A percentile compares a stretch with the other conserved stretches of the same genome.
Conservation (phyloP, 129 eudicot genomes). For the Sambucus nigra region DNA sequence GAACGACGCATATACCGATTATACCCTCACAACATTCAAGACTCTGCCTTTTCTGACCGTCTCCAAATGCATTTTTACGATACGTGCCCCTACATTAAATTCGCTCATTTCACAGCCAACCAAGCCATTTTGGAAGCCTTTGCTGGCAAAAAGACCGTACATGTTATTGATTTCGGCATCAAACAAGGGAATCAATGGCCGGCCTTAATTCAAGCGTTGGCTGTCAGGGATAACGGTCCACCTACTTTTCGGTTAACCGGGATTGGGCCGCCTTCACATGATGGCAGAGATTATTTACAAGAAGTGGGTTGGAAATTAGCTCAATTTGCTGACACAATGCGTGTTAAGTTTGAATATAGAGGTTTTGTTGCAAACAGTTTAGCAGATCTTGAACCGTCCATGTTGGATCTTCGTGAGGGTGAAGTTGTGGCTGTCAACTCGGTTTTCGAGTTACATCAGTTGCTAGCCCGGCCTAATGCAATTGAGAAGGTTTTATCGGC, state of each 20-base stretch:
- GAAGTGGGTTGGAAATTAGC: slow-evolving; percentile 78
- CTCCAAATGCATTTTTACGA: slow-evolving; percentile 79
- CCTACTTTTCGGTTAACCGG: slow-evolving; percentile 71
- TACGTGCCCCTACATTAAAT: slow-evolving; percentile 70
- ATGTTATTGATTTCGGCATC: slow-evolving; percentile 78
- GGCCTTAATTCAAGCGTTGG: slow-evolving; percentile 73
- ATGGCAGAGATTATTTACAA: slow-evolving; percentile 49
- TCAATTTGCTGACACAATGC: slow-evolving; percentile 59
- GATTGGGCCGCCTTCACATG: slow-evolving; percentile 61
- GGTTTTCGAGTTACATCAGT: slow-evolving; percentile 57
- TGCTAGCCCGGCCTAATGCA: slow-evolving; percentile 48
- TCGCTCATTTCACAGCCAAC: slow-evolving; percentile 90
- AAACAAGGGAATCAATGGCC: slow-evolving; percentile 98
- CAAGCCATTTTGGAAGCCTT: slow-evolving; percentile 84
- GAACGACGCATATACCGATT: slow-evolving; percentile 51
- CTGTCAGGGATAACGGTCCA: slow-evolving; percentile 66
- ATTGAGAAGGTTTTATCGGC: slow-evolving; percentile 53
- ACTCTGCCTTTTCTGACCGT: slow-evolving; percentile 43
- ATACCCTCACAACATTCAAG: slow-evolving; percentile 30
- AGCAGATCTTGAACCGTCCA: slow-evolving; percentile 56
- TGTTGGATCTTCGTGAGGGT: slow-evolving; percentile 43
- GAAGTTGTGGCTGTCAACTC: slow-evolving; percentile 78
- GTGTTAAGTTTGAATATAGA: slow-evolving; percentile 53
- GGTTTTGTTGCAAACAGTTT: slow-evolving; percentile 58
- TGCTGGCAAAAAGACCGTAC: slow-evolving; percentile 44